These are phyloP conservation scores for Daedalea quercina DNA, from an alignment of 768 basidiomycete genomes.

Conservation along the genomic window DNA sequence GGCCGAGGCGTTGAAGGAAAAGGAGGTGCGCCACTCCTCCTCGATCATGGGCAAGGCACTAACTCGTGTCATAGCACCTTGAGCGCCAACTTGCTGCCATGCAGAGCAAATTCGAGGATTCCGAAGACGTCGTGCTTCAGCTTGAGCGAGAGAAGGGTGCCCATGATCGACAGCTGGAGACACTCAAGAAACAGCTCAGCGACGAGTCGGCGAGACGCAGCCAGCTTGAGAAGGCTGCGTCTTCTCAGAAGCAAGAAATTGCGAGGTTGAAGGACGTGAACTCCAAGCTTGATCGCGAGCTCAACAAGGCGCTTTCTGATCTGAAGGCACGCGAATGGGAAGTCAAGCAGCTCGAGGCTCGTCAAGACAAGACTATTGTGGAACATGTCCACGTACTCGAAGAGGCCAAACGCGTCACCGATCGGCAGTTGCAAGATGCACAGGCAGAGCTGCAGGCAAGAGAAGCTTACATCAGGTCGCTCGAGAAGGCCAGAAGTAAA, in stretches of 20 bases:
- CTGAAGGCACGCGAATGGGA: constrained; percentile 81
- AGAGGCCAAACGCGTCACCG: constrained; percentile 91
- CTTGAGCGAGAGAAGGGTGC: constrained; percentile 77
- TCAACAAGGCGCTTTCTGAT: constrained; percentile 76
- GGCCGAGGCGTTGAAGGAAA: constrained; percentile 50
- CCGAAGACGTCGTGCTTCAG: constrained; percentile 83
- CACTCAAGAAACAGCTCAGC: constrained; percentile 65
- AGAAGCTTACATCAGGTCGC: constrained; percentile 70
- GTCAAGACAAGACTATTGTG: constrained; percentile 96
- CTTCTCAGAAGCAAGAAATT: constrained; percentile 65
- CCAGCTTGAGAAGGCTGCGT: constrained; percentile 62
- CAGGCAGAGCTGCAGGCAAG: constrained; percentile 73
- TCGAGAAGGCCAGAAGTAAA: constrained; percentile 74
- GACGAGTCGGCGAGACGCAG: constrained; percentile 64
- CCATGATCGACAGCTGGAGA: constrained; percentile 67
- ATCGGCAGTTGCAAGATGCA: constrained; percentile 81
- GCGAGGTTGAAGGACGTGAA: constrained; percentile 60
- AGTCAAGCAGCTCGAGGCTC: constrained; percentile 76
- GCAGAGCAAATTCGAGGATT: constrained; percentile 72
- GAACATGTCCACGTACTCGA: constrained; percentile 96
- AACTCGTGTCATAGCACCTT: constrained; percentile 51
- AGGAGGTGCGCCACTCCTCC: constrained; percentile 54
- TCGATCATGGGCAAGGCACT: too few relatives aligned
- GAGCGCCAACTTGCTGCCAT: constrained; percentile 72
- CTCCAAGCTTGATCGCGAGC: constrained; percentile 67